Conservation (phyloP, 345 rosid species). For the Raphanus raphanistrum region DNA sequence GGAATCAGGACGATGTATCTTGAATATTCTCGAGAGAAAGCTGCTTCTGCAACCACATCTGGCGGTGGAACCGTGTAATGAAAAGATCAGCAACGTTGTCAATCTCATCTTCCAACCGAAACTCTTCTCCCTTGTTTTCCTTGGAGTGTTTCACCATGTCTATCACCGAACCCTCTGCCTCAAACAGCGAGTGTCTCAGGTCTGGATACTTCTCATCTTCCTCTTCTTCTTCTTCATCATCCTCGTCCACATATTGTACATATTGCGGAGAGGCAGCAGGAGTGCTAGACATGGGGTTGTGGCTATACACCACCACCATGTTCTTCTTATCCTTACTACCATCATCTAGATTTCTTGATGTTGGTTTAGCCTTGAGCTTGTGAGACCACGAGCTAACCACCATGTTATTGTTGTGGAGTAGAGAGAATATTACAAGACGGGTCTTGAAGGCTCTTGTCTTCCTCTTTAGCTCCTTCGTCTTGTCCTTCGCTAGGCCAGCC, state of each 20-base stretch:
- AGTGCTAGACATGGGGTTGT: constrained; percentile 27
- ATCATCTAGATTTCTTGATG: constrained; percentile 24
- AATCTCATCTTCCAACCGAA: constrained; percentile 80
- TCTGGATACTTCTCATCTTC: constrained; percentile 54
- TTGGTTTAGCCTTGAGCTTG: constrained; percentile 49
- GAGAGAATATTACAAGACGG: constrained; percentile 59
- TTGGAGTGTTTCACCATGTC: constrained; percentile 69
- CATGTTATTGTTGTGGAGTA: constrained; percentile 58
- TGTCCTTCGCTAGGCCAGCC: constrained; percentile 42
- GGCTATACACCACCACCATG: constrained; percentile 33
- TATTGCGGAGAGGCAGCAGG: constrained; percentile 34
- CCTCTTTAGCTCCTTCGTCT: constrained; percentile 56
- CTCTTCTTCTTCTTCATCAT: constrained; percentile 13
- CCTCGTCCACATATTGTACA: constrained; percentile 14
- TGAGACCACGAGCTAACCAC: constrained; percentile 48
- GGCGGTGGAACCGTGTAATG: constrained; percentile 63
- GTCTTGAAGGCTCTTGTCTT: constrained; percentile 61
- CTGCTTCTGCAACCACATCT: constrained; percentile 80
- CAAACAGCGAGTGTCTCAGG: constrained; percentile 52
- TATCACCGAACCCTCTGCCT: constrained; percentile 67
- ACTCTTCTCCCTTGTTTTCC: constrained; percentile 64
- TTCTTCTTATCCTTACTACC: constrained; percentile 12
- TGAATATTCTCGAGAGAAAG: constrained; percentile 42
- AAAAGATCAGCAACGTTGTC: constrained; percentile 78
- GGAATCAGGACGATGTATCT: constrained; percentile 7